Evolutionary conservation across 148 eudicot species (phyloP).

Genomic region (Gaultheria prostrata): DNA sequence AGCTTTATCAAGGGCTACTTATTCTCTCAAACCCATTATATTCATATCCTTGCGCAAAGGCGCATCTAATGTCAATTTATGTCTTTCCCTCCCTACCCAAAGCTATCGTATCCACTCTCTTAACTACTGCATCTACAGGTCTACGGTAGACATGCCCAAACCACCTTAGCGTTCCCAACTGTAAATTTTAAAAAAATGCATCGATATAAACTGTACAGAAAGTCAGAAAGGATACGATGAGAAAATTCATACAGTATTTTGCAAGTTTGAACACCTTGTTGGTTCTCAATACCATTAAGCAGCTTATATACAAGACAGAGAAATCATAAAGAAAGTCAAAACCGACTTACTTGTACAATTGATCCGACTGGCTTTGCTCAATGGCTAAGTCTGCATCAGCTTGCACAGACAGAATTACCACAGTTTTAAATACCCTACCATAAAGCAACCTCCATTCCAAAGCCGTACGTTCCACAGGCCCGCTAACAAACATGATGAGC

Average conservation of each 20-base stretch:
- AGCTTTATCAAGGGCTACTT: too few relatives aligned
- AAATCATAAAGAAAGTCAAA: neutral
- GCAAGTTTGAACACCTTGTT: neutral
- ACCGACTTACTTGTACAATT: slow-evolving; percentile 30
- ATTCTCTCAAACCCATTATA: too few relatives aligned
- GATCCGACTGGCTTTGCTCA: slow-evolving; percentile 32
- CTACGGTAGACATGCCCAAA: too few relatives aligned
- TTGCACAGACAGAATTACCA: slow-evolving; percentile 29
- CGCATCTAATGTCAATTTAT: too few relatives aligned
- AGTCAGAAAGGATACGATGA: neutral
- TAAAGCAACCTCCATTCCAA: slow-evolving; percentile 41
- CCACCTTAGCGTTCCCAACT: too few relatives aligned
- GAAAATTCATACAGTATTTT: neutral
- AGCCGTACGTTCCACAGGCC: slow-evolving; percentile 36
- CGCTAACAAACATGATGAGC: slow-evolving; percentile 33
- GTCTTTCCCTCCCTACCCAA: too few relatives aligned
- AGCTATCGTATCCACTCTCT: too few relatives aligned
- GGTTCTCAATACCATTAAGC: neutral
- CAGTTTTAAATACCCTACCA: slow-evolving; percentile 37
- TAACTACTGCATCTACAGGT: too few relatives aligned
- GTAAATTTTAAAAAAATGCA: neutral
- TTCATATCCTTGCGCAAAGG: too few relatives aligned
- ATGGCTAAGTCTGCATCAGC: slow-evolving; percentile 33
- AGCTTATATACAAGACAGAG: neutral
- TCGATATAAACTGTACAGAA: neutral